Conservation (phyloP, 176 grass and related monocot genomes). For the bread wheat (Triticum aestivum) region IWGSC_CS_RefSeq_v2.1 NC_057814.1:23634953-23635452, state of each 20-base stretch:
- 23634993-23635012: neutral
- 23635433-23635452: neutral
- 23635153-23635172: slow-evolving; percentile 99
- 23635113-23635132: slow-evolving; percentile 71
- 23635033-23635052: neutral
- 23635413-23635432: neutral
- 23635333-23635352: no score
- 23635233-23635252: neutral
- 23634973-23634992: neutral
- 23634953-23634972: neutral
- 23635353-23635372: no score
- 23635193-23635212: neutral
- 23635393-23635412: neutral
- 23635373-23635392: neutral
- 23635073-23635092: slow-evolving; percentile 22
- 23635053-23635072: neutral
- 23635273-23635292: neutral
- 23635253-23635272: slow-evolving; percentile 17
- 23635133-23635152: slow-evolving; percentile 88
- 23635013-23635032: neutral
- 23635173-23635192: slow-evolving; percentile 37
- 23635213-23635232: slow-evolving; percentile 16
- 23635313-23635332: no score
- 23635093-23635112: slow-evolving; percentile 77
- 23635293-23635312: no score